Base-by-base conservation (phyloP, 768 basidiomycete species). In the Cystobasidium tubakii region DNA sequence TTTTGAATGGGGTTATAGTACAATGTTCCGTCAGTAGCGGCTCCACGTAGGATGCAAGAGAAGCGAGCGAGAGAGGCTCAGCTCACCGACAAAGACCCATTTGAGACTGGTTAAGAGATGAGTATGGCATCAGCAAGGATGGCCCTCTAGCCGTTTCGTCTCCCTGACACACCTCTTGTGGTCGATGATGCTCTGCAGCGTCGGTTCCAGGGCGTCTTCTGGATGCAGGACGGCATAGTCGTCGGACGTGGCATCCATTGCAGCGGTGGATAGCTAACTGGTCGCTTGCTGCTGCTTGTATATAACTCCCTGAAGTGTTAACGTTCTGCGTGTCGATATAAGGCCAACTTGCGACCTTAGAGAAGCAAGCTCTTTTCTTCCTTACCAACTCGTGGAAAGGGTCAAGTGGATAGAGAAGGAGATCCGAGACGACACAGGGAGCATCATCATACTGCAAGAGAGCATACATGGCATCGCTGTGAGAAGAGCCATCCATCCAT, bases 21-120 rank as follows among this genome's bases (percentile, higher is more conserved):
- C 29, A 6, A 39, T 39, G 39, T 39, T n/a, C 39, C 6, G 39
- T 39, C 39, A 15, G 39, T 39, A 63, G 9, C 6, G 54, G 64
- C 42, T 15, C 39, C 39, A 39, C 39, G 39, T 33, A 50, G 46
- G 15, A 21, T n/a, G n/a, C n/a, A n/a, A n/a, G n/a, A n/a, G n/a
- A n/a, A n/a, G n/a, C n/a, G n/a, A n/a, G n/a, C n/a, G n/a, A n/a
- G n/a, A n/a, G n/a, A n/a, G n/a, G 43, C 25, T 2, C n/a, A 34
- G 86, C 90, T 74, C 82, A 87, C 95, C 95, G 80, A 96, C 98
- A 81, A 99, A 99, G 80, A 99, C 97, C 95, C 95, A 99, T 81
- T 97, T 96, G 75, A 97, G 83, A 46, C 79, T 64, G 15, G 67
- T 62, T 73, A 21, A 25, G 13, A 29, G 53, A n/a, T 27, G 50